phyloP scores from a whole-genome alignment of 2,329 filamentous ascomycete genomes.

The Pseudogymnoascus sp. region DNA sequence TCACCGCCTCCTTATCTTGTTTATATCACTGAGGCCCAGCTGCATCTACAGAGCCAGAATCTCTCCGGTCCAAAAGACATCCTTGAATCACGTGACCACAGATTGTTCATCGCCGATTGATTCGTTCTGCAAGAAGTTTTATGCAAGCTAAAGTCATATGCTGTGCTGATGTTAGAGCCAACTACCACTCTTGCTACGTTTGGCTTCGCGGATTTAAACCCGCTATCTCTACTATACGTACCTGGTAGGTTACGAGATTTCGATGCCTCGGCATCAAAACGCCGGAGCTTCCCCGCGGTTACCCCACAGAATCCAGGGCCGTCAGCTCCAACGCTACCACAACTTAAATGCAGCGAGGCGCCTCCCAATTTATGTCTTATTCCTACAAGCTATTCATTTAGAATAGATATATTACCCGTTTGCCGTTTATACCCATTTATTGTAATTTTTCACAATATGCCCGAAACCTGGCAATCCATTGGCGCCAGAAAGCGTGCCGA shows the following conservation, averaged over 20 bases:
- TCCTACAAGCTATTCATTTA: neutral
- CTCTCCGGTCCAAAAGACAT: no score
- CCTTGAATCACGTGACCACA: neutral
- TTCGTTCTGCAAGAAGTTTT: neutral
- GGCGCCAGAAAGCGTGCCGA: constrained; percentile 19
- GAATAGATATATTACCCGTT: neutral
- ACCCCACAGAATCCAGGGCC: neutral
- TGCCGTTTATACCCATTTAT: neutral
- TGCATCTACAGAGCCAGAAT: no score
- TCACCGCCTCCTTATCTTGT: no score
- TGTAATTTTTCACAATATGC: neutral
- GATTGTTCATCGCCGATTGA: neutral
- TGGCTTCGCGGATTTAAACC: neutral
- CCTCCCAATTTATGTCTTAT: neutral
- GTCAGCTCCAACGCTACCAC: neutral
- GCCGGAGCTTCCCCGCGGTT: neutral
- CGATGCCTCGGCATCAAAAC: neutral
- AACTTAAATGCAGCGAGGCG: neutral
- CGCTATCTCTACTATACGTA: neutral
- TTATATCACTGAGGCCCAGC: no score
- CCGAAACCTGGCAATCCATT: constrained; percentile 16
- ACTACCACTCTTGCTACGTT: neutral
- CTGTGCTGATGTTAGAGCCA: neutral
- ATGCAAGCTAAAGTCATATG: neutral
- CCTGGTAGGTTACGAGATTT: neutral